A percentile compares a stretch with the other conserved stretches of the same genome.
Conservation (phyloP, 768 basidiomycete species). For the Nidularia pulvinata region DNA sequence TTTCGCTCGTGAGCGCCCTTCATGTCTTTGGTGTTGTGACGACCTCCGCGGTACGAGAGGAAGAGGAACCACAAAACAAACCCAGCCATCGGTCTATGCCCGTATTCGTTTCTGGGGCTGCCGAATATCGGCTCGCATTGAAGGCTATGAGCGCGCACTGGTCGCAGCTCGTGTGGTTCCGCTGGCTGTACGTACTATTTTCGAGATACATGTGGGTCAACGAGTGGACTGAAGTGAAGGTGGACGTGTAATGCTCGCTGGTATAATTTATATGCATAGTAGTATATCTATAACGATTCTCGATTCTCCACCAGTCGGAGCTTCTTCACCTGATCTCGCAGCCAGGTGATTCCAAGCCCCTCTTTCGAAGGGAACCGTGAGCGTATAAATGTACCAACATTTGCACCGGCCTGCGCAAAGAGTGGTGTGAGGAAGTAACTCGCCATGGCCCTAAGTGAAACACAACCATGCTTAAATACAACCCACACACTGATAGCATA, state of each 20-base stretch:
- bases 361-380: conserved; percentile 26
- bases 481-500: not conserved
- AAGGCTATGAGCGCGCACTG: conserved; percentile 72
- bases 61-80: not conserved
- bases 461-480: not conserved
- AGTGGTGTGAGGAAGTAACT: conserved; percentile 43
- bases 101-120: conserved; percentile 57
- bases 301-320: conserved; percentile 17
- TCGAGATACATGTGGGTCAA: conserved; percentile 96
- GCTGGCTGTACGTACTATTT: conserved; percentile 79
- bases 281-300: not conserved
- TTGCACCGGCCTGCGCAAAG: conserved; percentile 28
- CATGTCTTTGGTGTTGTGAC: not conserved
- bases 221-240: conserved; percentile 63
- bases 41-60: not conserved
- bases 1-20: conserved; percentile 9
- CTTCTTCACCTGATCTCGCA: conserved; percentile 30
- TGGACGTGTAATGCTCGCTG: conserved; percentile 15
- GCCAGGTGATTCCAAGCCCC: conserved; percentile 38
- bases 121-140: conserved; percentile 55
- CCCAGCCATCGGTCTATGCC: conserved; percentile 13
- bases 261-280: not conserved
- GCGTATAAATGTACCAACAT: conserved; percentile 25
- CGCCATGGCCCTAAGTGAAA: conserved; percentile 36
- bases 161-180: conserved; percentile 88